Percentiles rank a stretch among this genome's conserved stretches.
Conservation (phyloP, 805 yeast genomes). For the Brettanomyces bruxellensis region DNA sequence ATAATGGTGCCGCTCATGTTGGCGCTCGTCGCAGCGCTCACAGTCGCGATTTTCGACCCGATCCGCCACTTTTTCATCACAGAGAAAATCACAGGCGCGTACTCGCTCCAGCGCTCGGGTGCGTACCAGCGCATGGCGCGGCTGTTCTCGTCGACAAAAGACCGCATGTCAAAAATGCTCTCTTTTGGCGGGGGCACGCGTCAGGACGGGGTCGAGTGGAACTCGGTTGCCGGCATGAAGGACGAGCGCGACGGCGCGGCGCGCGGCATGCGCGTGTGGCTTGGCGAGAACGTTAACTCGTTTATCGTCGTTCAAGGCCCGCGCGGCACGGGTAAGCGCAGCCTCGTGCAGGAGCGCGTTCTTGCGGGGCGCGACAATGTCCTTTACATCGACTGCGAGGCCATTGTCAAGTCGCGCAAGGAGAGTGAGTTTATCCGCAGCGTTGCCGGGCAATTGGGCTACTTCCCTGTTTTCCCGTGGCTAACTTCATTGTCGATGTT, state of each 20-base stretch:
- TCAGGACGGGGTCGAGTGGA: slow-evolving; percentile 6
- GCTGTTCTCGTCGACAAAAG: slow-evolving; percentile 18
- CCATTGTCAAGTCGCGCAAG: slow-evolving; percentile 60
- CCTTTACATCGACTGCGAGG: slow-evolving; percentile 71
- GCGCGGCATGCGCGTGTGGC: slow-evolving; percentile 65
- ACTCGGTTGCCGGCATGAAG: slow-evolving; percentile 36
- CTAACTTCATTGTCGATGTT: slow-evolving; percentile 69
- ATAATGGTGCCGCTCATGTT: slow-evolving; percentile 73
- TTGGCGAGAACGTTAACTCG: slow-evolving; percentile 82
- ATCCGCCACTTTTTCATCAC: slow-evolving; percentile 74
- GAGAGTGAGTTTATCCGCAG: slow-evolving; percentile 60
- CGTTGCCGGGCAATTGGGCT: slow-evolving; percentile 74
- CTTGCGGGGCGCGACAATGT: slow-evolving; percentile 52
- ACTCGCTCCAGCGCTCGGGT: slow-evolving; percentile 38
- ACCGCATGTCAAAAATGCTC: slow-evolving; percentile 17
- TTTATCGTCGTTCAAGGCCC: slow-evolving; percentile 90
- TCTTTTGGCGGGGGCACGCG: neutral
- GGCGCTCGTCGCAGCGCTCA: slow-evolving; percentile 71
- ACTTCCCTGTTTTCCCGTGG: slow-evolving; percentile 93
- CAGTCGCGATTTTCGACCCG: slow-evolving; percentile 88
- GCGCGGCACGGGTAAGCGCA: slow-evolving; percentile 88
- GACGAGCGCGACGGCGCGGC: slow-evolving; percentile 60
- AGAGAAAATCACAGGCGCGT: slow-evolving; percentile 58
- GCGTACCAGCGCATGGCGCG: slow-evolving; percentile 28
- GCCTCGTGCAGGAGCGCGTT: slow-evolving; percentile 61